These are phyloP conservation scores for Leishmania tarentolae DNA, from an alignment of 208 protist species.

Conservation along the genomic window DNA sequence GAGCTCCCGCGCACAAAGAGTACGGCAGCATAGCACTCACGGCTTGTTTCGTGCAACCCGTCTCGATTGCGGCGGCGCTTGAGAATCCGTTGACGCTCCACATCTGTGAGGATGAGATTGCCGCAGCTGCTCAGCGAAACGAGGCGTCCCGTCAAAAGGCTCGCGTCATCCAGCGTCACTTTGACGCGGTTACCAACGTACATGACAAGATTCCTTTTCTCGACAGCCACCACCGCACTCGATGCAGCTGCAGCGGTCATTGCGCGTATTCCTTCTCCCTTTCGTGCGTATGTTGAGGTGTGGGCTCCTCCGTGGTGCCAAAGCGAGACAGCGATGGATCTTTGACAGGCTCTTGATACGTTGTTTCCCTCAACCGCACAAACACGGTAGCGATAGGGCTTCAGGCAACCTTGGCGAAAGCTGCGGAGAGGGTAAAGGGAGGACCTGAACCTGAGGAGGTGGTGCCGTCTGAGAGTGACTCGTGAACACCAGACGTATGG, in stretches of 20 bases:
- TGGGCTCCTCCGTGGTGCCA: not conserved
- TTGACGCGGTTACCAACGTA: constrained; percentile 70
- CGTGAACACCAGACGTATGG: not conserved
- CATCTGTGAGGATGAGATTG: constrained; percentile 82
- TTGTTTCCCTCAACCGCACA: not conserved
- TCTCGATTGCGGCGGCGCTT: constrained; percentile 39
- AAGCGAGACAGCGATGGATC: not conserved
- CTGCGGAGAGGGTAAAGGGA: not conserved
- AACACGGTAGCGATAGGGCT: not conserved
- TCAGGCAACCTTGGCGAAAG: not conserved
- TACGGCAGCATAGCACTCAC: constrained; percentile 69
- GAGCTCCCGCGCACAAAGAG: constrained; percentile 79
- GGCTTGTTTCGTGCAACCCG: constrained; percentile 23
- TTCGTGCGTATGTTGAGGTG: not conserved
- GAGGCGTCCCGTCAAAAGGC: constrained; percentile 67
- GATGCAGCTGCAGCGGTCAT: constrained; percentile 9
- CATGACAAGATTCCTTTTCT: constrained; percentile 50
- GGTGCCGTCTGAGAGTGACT: not conserved
- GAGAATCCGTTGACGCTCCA: constrained; percentile 58
- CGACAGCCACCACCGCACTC: constrained; percentile 21
- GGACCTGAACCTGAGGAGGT: not conserved
- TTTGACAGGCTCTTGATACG: not conserved
- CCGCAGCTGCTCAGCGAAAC: constrained; percentile 66
- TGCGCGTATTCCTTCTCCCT: not conserved
- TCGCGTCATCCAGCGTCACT: constrained; percentile 74